Evolutionary conservation across 768 basidiomycete species (phyloP).

Genomic region (Lepiota subincarnata): DNA sequence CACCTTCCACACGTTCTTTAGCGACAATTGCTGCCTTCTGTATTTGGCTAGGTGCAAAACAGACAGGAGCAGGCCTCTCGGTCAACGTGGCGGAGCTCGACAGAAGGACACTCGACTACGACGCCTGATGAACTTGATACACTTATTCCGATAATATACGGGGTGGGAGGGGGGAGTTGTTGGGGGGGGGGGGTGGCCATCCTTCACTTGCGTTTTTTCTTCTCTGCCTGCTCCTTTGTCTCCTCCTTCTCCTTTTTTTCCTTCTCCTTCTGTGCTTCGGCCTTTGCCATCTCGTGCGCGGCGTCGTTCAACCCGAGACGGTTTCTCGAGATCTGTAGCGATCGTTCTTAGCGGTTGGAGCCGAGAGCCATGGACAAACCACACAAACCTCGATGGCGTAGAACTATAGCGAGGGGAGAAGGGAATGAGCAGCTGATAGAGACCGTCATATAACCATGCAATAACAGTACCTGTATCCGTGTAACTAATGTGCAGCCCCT

Average conservation of each 20-base stretch:
- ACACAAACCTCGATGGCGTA: conserved; percentile 82
- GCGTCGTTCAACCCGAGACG: conserved; percentile 84
- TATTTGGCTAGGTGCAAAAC: conserved; percentile 20
- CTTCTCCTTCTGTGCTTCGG: conserved; percentile 62
- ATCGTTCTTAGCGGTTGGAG: not conserved
- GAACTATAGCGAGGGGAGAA: conserved; percentile 49
- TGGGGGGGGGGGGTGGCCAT: not conserved
- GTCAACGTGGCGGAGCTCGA: conserved; percentile 26
- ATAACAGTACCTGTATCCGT: conserved; percentile 58
- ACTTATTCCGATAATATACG: too few species aligned
- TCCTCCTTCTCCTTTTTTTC: conserved; percentile 56
- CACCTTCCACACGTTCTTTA: not conserved
- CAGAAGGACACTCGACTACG: conserved; percentile 12
- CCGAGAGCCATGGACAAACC: not conserved
- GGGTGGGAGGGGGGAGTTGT: too few species aligned
- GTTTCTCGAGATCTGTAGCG: conserved; percentile 83
- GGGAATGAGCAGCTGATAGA: not conserved
- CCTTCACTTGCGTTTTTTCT: conserved; percentile 18
- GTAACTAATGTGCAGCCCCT: conserved; percentile 40
- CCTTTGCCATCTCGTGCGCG: conserved; percentile 78
- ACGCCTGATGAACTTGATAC: not conserved
- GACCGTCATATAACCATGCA: conserved; percentile 2
- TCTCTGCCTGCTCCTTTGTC: conserved; percentile 26
- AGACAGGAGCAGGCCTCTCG: conserved; percentile 23
- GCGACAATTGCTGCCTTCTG: conserved; percentile 22